Evolutionary conservation across 1,284 basidiomycete species (phyloP).

Genomic region (Naganishia cerealis): DNA sequence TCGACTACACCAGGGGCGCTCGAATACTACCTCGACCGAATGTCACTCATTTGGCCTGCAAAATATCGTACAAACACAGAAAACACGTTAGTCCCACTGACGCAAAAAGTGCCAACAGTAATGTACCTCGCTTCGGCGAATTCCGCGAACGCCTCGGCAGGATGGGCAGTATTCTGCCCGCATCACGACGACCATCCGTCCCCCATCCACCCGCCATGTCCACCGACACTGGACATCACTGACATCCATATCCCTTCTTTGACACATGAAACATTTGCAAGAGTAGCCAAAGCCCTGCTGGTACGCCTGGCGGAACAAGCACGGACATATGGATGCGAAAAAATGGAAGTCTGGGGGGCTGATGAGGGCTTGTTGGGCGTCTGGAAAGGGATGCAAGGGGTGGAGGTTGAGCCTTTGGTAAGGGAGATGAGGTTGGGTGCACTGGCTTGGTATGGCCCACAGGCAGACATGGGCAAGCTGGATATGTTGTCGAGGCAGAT

Average conservation of each 20-base stretch:
- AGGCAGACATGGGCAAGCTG: background rate
- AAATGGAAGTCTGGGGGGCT: slow-evolving; percentile 10
- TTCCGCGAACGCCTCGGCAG: background rate
- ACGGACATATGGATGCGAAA: background rate
- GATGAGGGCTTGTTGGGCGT: background rate
- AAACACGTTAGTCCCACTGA: background rate
- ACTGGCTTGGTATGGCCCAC: slow-evolving; percentile 30
- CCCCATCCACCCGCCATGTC: background rate
- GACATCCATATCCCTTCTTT: background rate
- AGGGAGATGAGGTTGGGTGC: slow-evolving; percentile 25
- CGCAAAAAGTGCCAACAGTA: background rate
- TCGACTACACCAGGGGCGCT: background rate
- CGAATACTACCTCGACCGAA: background rate
- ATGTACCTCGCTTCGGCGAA: background rate
- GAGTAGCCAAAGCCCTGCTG: background rate
- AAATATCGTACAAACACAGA: background rate
- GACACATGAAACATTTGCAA: background rate
- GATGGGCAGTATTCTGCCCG: background rate
- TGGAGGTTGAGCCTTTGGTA: background rate
- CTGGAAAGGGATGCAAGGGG: slow-evolving; percentile 1
- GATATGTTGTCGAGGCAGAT: background rate
- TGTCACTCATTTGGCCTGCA: background rate
- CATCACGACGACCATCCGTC: too few relatives aligned
- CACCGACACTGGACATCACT: background rate
- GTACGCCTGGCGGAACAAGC: background rate